Percentiles rank a stretch among this genome's conserved stretches.
phyloP scores from a whole-genome alignment of 352 stramenopile species.

The Pythium insidiosum region DNA sequence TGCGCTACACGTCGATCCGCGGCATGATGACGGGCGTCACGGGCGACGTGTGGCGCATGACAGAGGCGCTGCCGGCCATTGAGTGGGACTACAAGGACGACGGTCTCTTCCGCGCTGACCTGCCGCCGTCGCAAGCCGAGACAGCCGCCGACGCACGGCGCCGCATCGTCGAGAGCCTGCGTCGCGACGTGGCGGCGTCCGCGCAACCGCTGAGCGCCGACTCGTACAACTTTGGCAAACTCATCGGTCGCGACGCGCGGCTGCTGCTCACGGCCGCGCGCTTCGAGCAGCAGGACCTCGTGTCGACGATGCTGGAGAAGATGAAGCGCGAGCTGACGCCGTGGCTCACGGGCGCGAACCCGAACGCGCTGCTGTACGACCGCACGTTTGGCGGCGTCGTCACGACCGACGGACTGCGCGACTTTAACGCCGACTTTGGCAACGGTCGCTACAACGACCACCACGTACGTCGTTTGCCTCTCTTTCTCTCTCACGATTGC shows the following conservation, averaged over 20 bases:
- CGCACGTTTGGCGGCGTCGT: constrained; percentile 89
- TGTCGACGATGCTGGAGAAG: constrained; percentile 37
- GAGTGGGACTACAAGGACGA: constrained; percentile 60
- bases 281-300: constrained; percentile 32
- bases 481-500: constrained; percentile 95
- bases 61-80: constrained; percentile 41
- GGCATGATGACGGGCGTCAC: constrained; percentile 64
- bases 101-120: constrained; percentile 42
- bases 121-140: constrained; percentile 2
- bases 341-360: constrained; percentile 60
- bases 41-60: constrained; percentile 55
- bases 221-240: constrained; percentile 79
- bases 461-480: no score
- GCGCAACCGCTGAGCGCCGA: constrained; percentile 36
- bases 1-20: constrained; percentile 66
- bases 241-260: constrained; percentile 60
- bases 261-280: constrained; percentile 69
- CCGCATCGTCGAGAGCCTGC: constrained; percentile 32
- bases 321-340: constrained; percentile 42
- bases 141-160: constrained; percentile 26
- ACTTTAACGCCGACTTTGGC: constrained; percentile 64
- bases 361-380: constrained; percentile 87
- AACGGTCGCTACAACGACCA: constrained; percentile 89
- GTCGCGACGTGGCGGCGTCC: constrained; percentile 44
- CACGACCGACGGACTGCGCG: constrained; percentile 70